phyloP scores from a whole-genome alignment of 225 moss, liverwort and hornwort species.

The Sphagnum contortum region DNA sequence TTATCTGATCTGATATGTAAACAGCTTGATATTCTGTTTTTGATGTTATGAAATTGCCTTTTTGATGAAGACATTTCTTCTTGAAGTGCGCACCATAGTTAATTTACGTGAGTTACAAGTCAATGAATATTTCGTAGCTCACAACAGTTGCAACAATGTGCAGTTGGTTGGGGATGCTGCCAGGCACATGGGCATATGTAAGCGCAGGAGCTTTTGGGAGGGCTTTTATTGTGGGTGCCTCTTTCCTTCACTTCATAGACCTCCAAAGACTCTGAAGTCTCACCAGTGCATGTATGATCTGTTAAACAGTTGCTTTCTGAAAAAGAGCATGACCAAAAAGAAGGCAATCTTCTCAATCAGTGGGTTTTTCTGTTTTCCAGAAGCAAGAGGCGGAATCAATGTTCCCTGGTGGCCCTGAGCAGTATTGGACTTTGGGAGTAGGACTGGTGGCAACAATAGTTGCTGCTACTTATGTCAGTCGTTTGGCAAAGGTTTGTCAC shows the following conservation, averaged over 20 bases:
- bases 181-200: constrained; percentile 95
- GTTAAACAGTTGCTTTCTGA: too few relatives aligned
- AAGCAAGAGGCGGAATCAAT: constrained; percentile 59
- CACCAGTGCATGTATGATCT: too few relatives aligned
- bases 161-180: constrained; percentile 99
- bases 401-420: constrained; percentile 60
- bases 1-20: too few relatives aligned
- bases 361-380: constrained; percentile 16
- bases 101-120: too few relatives aligned
- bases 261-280: too few relatives aligned
- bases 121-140: too few relatives aligned
- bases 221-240: constrained; percentile 60
- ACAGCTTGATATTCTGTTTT: too few relatives aligned
- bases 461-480: constrained; percentile 83
- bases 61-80: too few relatives aligned
- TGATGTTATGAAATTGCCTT: too few relatives aligned
- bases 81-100: too few relatives aligned
- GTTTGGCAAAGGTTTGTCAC: constrained; percentile 62
- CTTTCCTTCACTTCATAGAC: neutral
- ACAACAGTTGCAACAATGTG: constrained; percentile 3
- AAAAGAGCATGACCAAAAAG: too few relatives aligned
- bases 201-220: constrained; percentile 93
- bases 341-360: too few relatives aligned
- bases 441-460: constrained; percentile 73
- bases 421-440: constrained; percentile 75